Base-by-base conservation (phyloP, 805 yeast genomes). In the Candida wancherniae region DNA sequence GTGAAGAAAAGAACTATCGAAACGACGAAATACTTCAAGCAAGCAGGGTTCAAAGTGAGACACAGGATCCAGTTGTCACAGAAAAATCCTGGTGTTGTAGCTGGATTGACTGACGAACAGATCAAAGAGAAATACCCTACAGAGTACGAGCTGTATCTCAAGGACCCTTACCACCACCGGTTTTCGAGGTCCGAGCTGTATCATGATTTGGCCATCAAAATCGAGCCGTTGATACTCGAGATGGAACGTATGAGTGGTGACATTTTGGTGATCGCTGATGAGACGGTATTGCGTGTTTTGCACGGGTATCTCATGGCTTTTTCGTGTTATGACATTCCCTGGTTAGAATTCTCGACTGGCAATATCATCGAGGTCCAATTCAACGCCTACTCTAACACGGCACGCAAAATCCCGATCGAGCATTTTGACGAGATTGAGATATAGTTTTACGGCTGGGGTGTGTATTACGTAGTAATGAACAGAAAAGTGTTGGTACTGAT, bases 241-340 rank as follows among this genome's bases (percentile, higher is more conserved):
- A 80, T 92, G 77, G 99, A 92, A 57, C 73, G 97, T 45, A 80
- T 83, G 73, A 74, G 84, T 31, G 84, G 86, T 13, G 96, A 87
- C 53, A 73, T 92, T 10, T 64, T 92, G 44, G 82, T 92, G 37
- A 83, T 92, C 45, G 97, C 96, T 1, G 97, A 92, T 54, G 97
- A 90, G 49, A 77, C 94, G 1, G 82, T 92, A 3, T 69, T 94
- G 41, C 69, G 88, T 38, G 95, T 92, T 4, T 71, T 92, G 31
- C 92, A 87, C 50, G 98, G 97, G 3, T 92, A 92, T 58, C 67
- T 90, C 47, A 85, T 92, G 95, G 92, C 96, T 5, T 80, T 85
- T 44, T 75, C 90, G 2, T 84, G 92, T 45, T 69, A 70, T 39
- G 97, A 88, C 45, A 86, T 92, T 36, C 97, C 98, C 5, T 62